Base-by-base conservation (phyloP, 2,329 filamentous ascomycete genomes). In the Didymella segeticola region DNA sequence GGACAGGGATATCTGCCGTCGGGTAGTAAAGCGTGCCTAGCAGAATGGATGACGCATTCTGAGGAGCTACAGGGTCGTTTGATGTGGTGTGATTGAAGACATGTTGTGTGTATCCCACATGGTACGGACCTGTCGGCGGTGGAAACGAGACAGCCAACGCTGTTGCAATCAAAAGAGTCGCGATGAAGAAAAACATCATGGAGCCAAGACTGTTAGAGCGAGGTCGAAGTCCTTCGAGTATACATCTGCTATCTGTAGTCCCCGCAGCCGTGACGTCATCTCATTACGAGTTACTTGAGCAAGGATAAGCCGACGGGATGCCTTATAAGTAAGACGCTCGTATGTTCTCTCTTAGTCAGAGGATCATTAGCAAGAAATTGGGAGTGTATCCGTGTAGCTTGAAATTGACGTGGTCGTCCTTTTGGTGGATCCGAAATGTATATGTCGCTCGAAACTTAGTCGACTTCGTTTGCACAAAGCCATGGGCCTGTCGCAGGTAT, bases 11-110 rank as follows among this genome's bases (percentile, higher is more conserved):
- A 1, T 58, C 46, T 4, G 45, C 42, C 0, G 68, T 69, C 1
- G 67, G 64, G 25, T 66, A 67, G 58, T 66, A 67, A 11, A 68
- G 58, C 10, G 62, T 64, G 11, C 56, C 59, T 2, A 70, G 53
- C 14, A 69, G 43, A 10, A 57, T 34, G 2, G 43, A 53, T 6
- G 53, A 58, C 8, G 53, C 48, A 20, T 61, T 63, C 9, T 38
- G 31, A 10, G 64, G 58, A 2, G 60, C 58, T 1, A 63, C 57
- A 12, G 62, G 60, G 34, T 69, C 67, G 25, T 69, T 59, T 3
- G 41, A 55, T 0, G 66, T 69, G 4, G 56, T 68, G 34, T 67
- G 57, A 43, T 66, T 64, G 58, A 71, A 64, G 36, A 69, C 43
- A 25, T 68, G 57, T 23, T 69, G 63, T 6, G 45, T 66, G 15